A percentile compares a stretch with the other conserved stretches of the same genome.
These are phyloP conservation scores for Dispira simplex DNA, from an alignment of 192 early-diverging fungal species.

Conservation along the genomic window DNA sequence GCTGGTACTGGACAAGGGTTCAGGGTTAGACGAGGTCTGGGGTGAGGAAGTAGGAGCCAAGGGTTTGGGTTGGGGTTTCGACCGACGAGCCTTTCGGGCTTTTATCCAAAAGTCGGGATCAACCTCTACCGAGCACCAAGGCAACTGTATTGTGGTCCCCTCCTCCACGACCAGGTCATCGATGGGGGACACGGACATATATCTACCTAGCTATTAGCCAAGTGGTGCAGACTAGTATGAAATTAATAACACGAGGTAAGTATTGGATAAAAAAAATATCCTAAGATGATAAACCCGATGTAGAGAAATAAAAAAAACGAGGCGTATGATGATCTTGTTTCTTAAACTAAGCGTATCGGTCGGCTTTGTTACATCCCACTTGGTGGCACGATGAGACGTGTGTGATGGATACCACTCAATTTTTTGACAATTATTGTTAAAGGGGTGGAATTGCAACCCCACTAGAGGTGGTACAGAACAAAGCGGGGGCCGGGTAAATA, in stretches of 20 bases:
- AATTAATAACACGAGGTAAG: too few relatives aligned
- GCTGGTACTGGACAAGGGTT: neutral
- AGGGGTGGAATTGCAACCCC: too few relatives aligned
- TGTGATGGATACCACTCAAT: too few relatives aligned
- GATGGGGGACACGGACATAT: neutral
- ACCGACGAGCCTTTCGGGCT: neutral
- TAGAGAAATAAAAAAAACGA: neutral
- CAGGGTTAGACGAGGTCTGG: neutral
- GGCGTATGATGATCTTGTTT: too few relatives aligned
- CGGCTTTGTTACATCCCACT: too few relatives aligned
- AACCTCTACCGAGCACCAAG: conserved; percentile 4
- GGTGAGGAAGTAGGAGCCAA: neutral
- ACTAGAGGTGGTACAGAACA: too few relatives aligned
- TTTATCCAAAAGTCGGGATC: neutral
- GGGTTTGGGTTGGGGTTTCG: neutral
- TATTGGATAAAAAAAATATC: too few relatives aligned
- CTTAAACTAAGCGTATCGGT: too few relatives aligned
- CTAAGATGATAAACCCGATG: too few relatives aligned
- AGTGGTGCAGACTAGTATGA: neutral
- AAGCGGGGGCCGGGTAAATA: too few relatives aligned
- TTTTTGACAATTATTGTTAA: too few relatives aligned
- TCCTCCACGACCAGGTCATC: conserved; percentile 22
- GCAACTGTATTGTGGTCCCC: neutral
- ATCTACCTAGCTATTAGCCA: neutral
- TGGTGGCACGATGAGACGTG: too few relatives aligned